Evolutionary conservation across 2,329 filamentous ascomycete genomes (phyloP).

Genomic region (Apiospora rasikravindrae): DNA sequence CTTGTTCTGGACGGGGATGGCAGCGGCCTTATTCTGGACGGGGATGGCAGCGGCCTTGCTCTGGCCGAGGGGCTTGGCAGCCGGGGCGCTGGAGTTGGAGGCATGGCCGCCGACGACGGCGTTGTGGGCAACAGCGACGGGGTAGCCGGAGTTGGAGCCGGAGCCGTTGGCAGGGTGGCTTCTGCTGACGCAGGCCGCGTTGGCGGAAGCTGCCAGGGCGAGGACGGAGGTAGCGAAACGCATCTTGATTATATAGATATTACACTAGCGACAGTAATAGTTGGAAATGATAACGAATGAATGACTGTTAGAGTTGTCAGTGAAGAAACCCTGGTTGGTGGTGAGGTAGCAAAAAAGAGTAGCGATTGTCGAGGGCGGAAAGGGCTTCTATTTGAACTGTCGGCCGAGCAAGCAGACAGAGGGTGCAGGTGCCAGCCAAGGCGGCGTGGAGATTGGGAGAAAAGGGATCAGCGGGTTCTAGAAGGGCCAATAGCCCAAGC

Average conservation of each 20-base stretch:
- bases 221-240: constrained; percentile 34
- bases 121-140: not conserved
- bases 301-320: constrained; percentile 16
- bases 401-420: too few species aligned
- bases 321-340: constrained; percentile 15
- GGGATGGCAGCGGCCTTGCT: not conserved
- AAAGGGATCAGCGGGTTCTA: constrained; percentile 16
- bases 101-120: not conserved
- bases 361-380: not conserved
- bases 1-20: constrained; percentile 20
- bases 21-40: constrained; percentile 19
- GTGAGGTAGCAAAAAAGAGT: not conserved
- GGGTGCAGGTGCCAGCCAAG: not conserved
- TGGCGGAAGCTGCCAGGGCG: constrained; percentile 33
- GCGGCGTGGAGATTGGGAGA: not conserved
- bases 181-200: constrained; percentile 20
- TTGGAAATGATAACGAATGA: constrained; percentile 10
- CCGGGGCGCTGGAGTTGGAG: constrained; percentile 18
- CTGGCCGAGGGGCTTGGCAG: constrained; percentile 22
- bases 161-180: constrained; percentile 3
- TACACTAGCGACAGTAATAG: constrained; percentile 10
- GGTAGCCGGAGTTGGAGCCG: constrained; percentile 22
- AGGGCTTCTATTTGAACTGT: not conserved
- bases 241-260: constrained; percentile 32
- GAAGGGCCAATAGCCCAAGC: constrained; percentile 12